Evolutionary conservation across 2,329 filamentous ascomycete genomes (phyloP).

Genomic region (Myriangium duriaei): DNA sequence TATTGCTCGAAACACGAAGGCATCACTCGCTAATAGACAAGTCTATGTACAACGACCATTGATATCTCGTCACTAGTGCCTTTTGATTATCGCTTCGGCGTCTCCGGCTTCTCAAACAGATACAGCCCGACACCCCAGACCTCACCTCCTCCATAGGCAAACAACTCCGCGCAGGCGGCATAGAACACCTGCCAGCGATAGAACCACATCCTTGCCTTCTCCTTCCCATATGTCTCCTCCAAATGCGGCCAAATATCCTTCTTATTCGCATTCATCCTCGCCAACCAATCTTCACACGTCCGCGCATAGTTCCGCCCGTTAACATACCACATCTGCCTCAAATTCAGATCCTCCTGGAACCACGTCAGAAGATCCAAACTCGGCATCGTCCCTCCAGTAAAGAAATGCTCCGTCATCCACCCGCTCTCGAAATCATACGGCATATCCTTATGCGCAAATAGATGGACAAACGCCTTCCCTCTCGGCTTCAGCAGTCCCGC

Average conservation of each 20-base stretch:
- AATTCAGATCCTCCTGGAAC: constrained; percentile 50
- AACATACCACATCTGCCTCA: constrained; percentile 59
- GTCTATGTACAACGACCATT: no score
- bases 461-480: constrained; percentile 58
- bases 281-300: constrained; percentile 59
- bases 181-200: constrained; percentile 63
- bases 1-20: no score
- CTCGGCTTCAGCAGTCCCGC: constrained; percentile 44
- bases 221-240: constrained; percentile 51
- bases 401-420: constrained; percentile 65
- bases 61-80: no score
- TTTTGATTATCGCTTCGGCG: constrained; percentile 6
- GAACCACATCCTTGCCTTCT: constrained; percentile 49
- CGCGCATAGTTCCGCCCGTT: constrained; percentile 55
- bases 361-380: constrained; percentile 53
- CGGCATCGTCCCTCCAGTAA: constrained; percentile 62
- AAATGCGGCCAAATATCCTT: constrained; percentile 51
- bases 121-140: constrained; percentile 57
- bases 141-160: constrained; percentile 52
- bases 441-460: constrained; percentile 51
- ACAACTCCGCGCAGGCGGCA: constrained; percentile 58
- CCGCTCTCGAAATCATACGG: constrained; percentile 60
- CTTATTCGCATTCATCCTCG: constrained; percentile 47
- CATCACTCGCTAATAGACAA: no score
- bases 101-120: constrained; percentile 46